Base-by-base conservation (phyloP, 192 early-diverging fungal species). In the Mortierella antarctica region DNA sequence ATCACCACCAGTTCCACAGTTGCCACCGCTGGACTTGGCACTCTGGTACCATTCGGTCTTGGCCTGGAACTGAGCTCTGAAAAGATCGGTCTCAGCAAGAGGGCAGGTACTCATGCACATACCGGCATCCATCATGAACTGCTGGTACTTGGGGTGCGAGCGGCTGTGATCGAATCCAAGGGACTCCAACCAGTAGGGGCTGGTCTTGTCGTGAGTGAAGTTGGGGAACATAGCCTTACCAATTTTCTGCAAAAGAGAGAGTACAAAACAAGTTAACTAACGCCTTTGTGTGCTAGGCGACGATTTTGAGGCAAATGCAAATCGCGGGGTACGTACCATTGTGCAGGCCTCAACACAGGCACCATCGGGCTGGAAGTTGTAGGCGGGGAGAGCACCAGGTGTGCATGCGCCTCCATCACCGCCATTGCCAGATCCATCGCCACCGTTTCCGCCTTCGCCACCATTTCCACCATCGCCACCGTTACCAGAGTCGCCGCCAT, bases 121-220 rank as follows among this genome's bases (percentile, higher is more conserved):
- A 57, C 73, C 73, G 48, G 66, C 52, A 10, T 69, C 45, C 40
- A 60, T 58, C 74, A 76, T 76, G 67, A 58, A 76, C 0, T 44
- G 13, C 1, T 44, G 64, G 61, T 68, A 69, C 56, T 71, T 21
- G 62, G 74, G 15, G 61, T 65, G 8, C 56, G 66, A 23, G 45
- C 51, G 48, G 51, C 69, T 65, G 55, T 76, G 67, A 40, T 59
- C 67, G 13, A 51, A 65, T 6, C 21, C 12, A 41, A 76, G 61
- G 12, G 74, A 76, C 31, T 52, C 41, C 0, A 76, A 7, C 48
- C 68, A 76, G 61, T 64, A 8, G 44, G 65, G 60, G 49, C 45
- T 59, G 66, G 57, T 52, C 44, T 64, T 64, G 15, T 74, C 73
- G 47, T 51, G 44, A 44, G 73, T 74, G 45, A 56, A 74, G 57